Percentiles rank a stretch among this genome's conserved stretches.
phyloP scores from a whole-genome alignment of 768 basidiomycete species.

The Psilocybe subaeruginosa region DNA sequence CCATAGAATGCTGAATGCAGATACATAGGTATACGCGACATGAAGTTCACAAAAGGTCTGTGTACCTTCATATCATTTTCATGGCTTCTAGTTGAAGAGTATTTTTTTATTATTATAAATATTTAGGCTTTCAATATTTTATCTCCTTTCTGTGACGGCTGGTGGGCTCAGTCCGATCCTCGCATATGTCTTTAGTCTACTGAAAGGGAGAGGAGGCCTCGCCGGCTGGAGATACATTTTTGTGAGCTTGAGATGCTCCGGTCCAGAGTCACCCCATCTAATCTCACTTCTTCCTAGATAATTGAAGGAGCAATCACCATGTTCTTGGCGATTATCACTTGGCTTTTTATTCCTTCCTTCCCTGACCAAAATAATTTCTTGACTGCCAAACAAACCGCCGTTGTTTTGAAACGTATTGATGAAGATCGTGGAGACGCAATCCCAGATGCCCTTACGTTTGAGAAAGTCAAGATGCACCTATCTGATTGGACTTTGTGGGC shows the following conservation, averaged over 20 bases:
- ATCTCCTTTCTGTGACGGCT: constrained; percentile 41
- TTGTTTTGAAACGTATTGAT: constrained; percentile 49
- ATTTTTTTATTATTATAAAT: not conserved
- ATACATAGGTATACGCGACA: constrained; percentile 44
- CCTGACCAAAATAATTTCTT: constrained; percentile 51
- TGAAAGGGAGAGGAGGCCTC: constrained; percentile 41
- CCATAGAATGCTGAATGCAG: not conserved
- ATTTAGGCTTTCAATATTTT: constrained; percentile 40
- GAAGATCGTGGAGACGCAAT: constrained; percentile 53
- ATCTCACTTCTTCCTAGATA: constrained; percentile 30
- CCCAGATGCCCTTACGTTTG: constrained; percentile 41
- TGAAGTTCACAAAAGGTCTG: constrained; percentile 47
- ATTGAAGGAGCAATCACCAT: constrained; percentile 49
- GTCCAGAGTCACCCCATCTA: not conserved
- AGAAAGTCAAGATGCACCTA: constrained; percentile 41
- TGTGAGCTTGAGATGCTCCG: constrained; percentile 27
- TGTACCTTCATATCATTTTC: not conserved
- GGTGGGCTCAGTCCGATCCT: constrained; percentile 46
- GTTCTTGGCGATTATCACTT: constrained; percentile 41
- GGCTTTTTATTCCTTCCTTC: constrained; percentile 47
- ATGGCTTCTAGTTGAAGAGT: constrained; percentile 3
- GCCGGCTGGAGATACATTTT: constrained; percentile 57
- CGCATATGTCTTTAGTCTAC: constrained; percentile 43
- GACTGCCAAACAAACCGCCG: constrained; percentile 41
- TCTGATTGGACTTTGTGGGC: constrained; percentile 51